A percentile compares a stretch with the other conserved stretches of the same genome.
Evolutionary conservation across 164 flowering plant species (phyloP).

Genomic region (Magnolia sinica): DNA sequence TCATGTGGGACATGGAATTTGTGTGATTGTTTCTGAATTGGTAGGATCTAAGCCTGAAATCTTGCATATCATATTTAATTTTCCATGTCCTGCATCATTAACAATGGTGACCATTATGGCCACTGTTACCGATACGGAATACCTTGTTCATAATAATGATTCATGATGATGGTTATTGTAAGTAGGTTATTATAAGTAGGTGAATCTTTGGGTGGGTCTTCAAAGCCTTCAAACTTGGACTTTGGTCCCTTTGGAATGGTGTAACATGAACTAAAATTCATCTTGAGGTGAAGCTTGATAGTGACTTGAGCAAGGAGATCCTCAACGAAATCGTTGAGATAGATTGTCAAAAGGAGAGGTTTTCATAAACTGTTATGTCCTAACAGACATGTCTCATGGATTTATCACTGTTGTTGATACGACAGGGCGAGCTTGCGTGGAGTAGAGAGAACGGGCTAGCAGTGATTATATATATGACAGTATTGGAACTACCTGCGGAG

Average conservation of each 20-base stretch:
- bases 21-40: too few relatives aligned
- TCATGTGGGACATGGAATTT: too few relatives aligned
- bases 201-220: too few relatives aligned
- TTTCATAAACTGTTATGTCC: conserved; percentile 75
- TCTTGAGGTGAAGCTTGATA: conserved; percentile 56
- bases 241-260: conserved; percentile 48
- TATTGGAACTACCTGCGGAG: conserved; percentile 83
- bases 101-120: too few relatives aligned
- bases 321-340: conserved; percentile 58
- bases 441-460: conserved; percentile 94
- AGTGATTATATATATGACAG: conserved; percentile 70
- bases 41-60: too few relatives aligned
- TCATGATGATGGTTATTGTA: too few relatives aligned
- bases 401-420: conserved; percentile 75
- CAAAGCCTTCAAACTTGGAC: too few relatives aligned
- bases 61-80: too few relatives aligned
- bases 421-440: conserved; percentile 96
- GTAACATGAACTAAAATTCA: conserved; percentile 47
- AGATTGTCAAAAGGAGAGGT: conserved; percentile 72
- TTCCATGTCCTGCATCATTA: too few relatives aligned
- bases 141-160: too few relatives aligned
- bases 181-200: too few relatives aligned
- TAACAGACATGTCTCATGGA: conserved; percentile 81
- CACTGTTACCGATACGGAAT: too few relatives aligned
- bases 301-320: conserved; percentile 50